Evolutionary conservation across 495 filamentous ascomycete genomes (phyloP).

Genomic region (Trichoderma orchidacearum): DNA sequence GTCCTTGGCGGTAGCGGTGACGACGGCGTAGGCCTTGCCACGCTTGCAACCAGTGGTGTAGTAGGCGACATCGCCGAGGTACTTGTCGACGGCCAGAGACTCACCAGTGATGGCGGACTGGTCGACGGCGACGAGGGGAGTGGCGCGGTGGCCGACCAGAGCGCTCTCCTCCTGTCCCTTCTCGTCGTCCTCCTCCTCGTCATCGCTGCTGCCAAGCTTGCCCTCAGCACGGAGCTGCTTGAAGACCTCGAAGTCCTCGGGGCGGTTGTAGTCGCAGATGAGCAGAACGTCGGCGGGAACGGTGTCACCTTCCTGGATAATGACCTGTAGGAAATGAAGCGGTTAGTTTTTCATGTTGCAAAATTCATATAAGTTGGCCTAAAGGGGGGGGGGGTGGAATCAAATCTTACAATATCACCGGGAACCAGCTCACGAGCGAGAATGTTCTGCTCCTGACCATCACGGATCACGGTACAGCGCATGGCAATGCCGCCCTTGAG

Average conservation of each 20-base stretch:
- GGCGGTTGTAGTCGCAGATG: slow-evolving; percentile 62
- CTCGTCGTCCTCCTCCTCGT: not conserved
- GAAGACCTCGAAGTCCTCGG: slow-evolving; percentile 59
- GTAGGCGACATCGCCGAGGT: slow-evolving; percentile 62
- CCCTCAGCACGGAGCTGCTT: slow-evolving; percentile 2
- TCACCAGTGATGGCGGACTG: slow-evolving; percentile 89
- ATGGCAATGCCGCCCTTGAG: slow-evolving; percentile 79
- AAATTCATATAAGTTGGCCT: too few species aligned
- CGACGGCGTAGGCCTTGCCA: slow-evolving; percentile 68
- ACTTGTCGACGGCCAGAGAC: slow-evolving; percentile 82
- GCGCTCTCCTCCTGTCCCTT: not conserved
- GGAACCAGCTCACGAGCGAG: slow-evolving; percentile 68
- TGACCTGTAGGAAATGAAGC: slow-evolving; percentile 23
- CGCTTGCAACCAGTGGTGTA: slow-evolving; percentile 82
- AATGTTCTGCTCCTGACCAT: slow-evolving; percentile 59
- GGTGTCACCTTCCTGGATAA: slow-evolving; percentile 65
- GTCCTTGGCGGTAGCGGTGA: slow-evolving; percentile 69
- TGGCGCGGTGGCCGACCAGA: not conserved
- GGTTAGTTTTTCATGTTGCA: not conserved
- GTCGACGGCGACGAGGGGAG: slow-evolving; percentile 68
- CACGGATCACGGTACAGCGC: slow-evolving; percentile 56
- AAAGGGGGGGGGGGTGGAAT: not conserved
- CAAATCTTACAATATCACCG: slow-evolving; percentile 61
- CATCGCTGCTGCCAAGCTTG: slow-evolving; percentile 1
- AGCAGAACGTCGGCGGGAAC: slow-evolving; percentile 62